These are phyloP conservation scores for Pyracantha coccinea DNA, from an alignment of 331 rosid genomes.

Conservation along the genomic window DNA sequence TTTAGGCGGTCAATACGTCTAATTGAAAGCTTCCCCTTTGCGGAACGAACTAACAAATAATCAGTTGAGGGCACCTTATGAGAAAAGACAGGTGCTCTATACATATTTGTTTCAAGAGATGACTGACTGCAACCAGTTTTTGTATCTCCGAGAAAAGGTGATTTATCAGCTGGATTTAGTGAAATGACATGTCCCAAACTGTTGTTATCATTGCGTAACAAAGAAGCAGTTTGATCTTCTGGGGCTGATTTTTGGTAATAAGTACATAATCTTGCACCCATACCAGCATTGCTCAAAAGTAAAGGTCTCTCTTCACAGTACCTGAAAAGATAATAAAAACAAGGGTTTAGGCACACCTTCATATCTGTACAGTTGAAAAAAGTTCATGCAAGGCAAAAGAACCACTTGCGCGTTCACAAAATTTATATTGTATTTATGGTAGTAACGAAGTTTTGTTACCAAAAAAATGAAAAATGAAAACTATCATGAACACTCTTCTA, in stretches of 20 bases:
- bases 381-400: background rate
- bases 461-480: too few relatives aligned
- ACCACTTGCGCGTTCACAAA: background rate
- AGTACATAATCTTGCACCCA: conserved; percentile 97
- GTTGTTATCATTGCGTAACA: conserved; percentile 46
- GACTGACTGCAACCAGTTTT: conserved; percentile 79
- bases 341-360: background rate
- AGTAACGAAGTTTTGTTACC: background rate
- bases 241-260: conserved; percentile 86
- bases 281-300: conserved; percentile 81
- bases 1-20: conserved; percentile 80
- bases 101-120: conserved; percentile 95
- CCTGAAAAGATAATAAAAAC: conserved; percentile 34
- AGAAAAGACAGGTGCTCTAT: conserved; percentile 82
- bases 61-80: conserved; percentile 86
- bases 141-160: conserved; percentile 92
- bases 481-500: too few relatives aligned
- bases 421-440: background rate
- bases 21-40: conserved; percentile 87
- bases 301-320: conserved; percentile 98
- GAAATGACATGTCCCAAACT: conserved; percentile 73
- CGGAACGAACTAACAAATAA: conserved; percentile 84
- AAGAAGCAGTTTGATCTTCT: conserved; percentile 73
- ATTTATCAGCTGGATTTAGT: conserved; percentile 89
- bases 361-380: conserved; percentile 1